Percentiles rank a stretch among this genome's conserved stretches.
These are phyloP conservation scores for Petunia axillaris DNA, from an alignment of 257 asterid species.

Conservation along the genomic window DNA sequence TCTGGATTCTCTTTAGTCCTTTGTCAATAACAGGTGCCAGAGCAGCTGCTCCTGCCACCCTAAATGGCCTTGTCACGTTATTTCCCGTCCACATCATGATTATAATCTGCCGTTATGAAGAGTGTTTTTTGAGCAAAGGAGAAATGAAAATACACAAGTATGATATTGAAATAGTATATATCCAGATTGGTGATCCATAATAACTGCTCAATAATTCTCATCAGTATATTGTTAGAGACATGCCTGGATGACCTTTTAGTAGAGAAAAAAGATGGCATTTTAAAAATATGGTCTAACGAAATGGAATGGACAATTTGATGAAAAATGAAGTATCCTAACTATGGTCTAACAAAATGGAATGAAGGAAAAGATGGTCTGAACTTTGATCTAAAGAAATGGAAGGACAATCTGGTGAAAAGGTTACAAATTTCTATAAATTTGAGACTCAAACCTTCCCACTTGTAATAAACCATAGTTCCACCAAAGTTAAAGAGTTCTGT, in stretches of 20 bases:
- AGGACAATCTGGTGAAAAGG: background rate
- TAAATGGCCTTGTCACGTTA: constrained; percentile 54
- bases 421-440: too few species aligned
- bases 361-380: background rate
- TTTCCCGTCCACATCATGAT: constrained; percentile 59
- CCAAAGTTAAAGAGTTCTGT: too few species aligned
- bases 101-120: constrained; percentile 38
- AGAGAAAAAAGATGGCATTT: background rate
- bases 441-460: too few species aligned
- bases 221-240: background rate
- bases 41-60: constrained; percentile 55
- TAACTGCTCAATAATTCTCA: background rate
- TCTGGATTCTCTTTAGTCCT: constrained; percentile 45
- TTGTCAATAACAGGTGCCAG: constrained; percentile 49
- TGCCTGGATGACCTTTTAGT: background rate
- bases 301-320: background rate
- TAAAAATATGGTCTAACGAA: background rate
- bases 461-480: too few species aligned
- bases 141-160: background rate
- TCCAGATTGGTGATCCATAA: background rate
- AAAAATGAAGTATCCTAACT: background rate
- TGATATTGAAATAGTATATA: too few species aligned
- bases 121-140: constrained; percentile 5
- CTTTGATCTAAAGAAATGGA: background rate
- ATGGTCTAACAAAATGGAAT: background rate